Conservation (phyloP, 257 asterid species). For the Solanum dulcamara region DNA sequence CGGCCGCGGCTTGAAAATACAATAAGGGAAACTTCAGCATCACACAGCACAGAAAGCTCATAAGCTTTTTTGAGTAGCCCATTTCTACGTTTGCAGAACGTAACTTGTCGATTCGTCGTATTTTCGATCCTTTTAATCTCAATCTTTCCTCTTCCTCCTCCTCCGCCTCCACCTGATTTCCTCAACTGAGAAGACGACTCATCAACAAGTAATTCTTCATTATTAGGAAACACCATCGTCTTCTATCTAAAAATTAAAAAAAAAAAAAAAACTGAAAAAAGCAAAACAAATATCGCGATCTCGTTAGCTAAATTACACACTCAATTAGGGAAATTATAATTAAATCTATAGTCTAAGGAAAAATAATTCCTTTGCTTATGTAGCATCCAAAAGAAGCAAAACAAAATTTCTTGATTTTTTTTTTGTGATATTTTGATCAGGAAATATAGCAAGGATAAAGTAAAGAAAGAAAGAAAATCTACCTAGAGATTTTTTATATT, state of each 20-base stretch:
- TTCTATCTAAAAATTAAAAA: not conserved
- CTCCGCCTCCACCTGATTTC: constrained; percentile 16
- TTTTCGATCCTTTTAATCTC: constrained; percentile 85
- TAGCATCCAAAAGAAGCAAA: constrained; percentile 33
- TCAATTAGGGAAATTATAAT: constrained; percentile 5
- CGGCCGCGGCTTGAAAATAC: constrained; percentile 82
- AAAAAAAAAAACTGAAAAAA: constrained; percentile 55
- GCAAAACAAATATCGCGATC: constrained; percentile 22
- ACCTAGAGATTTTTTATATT: constrained; percentile 5
- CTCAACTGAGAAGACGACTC: constrained; percentile 28
- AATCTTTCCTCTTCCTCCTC: constrained; percentile 60
- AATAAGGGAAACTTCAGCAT: constrained; percentile 88
- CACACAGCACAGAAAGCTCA: constrained; percentile 76
- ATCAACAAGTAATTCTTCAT: constrained; percentile 34
- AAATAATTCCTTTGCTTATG: not conserved
- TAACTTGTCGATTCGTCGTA: constrained; percentile 81
- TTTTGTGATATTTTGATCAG: constrained; percentile 14
- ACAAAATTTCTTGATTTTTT: constrained; percentile 2
- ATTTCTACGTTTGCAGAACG: constrained; percentile 80
- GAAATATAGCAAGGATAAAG: constrained; percentile 13
- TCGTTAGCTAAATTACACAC: constrained; percentile 12
- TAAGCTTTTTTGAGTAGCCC: constrained; percentile 86
- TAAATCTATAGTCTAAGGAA: not conserved
- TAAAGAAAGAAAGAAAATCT: constrained; percentile 3
- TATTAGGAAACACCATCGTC: constrained; percentile 49